phyloP scores from a whole-genome alignment of 352 stramenopile genomes.

The Globisporangium paroecandrum region DNA sequence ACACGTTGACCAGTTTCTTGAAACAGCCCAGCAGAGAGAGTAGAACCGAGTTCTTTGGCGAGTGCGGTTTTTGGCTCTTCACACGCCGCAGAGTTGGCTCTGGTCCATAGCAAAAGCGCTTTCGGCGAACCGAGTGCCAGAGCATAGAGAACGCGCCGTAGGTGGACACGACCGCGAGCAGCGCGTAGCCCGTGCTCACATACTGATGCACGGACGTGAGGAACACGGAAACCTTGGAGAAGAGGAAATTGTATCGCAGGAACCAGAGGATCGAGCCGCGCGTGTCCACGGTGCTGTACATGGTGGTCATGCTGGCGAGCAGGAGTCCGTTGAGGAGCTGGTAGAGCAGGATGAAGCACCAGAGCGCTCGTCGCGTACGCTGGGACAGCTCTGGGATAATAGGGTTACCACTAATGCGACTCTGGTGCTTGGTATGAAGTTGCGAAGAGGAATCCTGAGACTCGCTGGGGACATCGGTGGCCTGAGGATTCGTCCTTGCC shows the following conservation, averaged over 20 bases:
- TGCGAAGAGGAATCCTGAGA: neutral
- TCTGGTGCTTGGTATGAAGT: neutral
- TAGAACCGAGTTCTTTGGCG: neutral
- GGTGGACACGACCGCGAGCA: conserved; percentile 12
- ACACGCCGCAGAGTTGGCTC: neutral
- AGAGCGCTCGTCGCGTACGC: neutral
- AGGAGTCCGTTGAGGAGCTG: conserved; percentile 10
- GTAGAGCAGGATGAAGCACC: conserved; percentile 13
- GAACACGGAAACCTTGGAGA: conserved; percentile 14
- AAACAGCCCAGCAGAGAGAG: neutral
- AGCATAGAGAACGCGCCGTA: conserved; percentile 10
- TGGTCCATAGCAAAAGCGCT: neutral
- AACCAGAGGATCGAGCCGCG: conserved; percentile 20
- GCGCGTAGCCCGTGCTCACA: neutral
- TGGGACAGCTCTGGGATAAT: neutral
- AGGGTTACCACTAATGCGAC: neutral
- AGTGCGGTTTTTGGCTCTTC: neutral
- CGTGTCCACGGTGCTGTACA: conserved; percentile 8
- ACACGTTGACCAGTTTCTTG: neutral
- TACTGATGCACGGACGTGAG: conserved; percentile 12
- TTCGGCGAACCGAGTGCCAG: neutral
- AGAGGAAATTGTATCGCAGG: conserved; percentile 19
- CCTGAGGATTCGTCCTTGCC: neutral
- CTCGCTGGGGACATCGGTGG: neutral
- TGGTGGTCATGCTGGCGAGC: conserved; percentile 7